Evolutionary conservation across 2,329 filamentous ascomycete genomes (phyloP), one percentile per base, ranked within the genome.

Genomic region (Talaromyces sp.): DNA sequence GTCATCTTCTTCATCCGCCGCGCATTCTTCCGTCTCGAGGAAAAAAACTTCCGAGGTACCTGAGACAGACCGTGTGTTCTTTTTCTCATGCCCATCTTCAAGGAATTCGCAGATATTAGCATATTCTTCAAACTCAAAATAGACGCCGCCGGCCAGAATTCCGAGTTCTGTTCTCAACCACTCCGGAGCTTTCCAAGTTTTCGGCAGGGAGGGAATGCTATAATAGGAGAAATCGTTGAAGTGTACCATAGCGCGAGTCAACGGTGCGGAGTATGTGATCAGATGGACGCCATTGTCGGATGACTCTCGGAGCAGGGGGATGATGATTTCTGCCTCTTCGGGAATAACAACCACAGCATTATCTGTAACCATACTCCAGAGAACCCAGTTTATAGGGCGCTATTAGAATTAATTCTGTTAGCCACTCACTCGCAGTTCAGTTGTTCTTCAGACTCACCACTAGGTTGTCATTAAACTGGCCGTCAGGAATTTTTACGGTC

Each of bases 151-250:
- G 0, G 84, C 76, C 53, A 88, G 76, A 5, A 89, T 75, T 0
- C 86, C 86, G 0, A 89, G 67, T 64, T 89, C 83, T 0, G 83
- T 75, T 0, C 68, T 74, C 0, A 89, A 71, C 83, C 83, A 87
- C 0, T 59, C 26, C 0, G 86, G 85, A 0, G 80, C 68, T 1
- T 64, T 48, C 72, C 77, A 80, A 0, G 63, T 56, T 0, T 43
- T 1, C 0, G 81, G 77, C 0, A 85, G 68, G 0, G 69, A 21
- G 0, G 87, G 86, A 0, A 85, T 72, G 0, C 79, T 70, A 64
- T 82, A 83, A 66, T 80, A 88, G 0, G 67, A 65, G 0, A 89
- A 71, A 0, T 67, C 64, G 64, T 85, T 84, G 71, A 88, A 88
- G 6, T 78, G 72, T 0, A 82, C 67, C 86, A 89, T 89, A 0